Evolutionary conservation across 768 basidiomycete genomes (phyloP).

Genomic region (Leucocoprinus leucothites): DNA sequence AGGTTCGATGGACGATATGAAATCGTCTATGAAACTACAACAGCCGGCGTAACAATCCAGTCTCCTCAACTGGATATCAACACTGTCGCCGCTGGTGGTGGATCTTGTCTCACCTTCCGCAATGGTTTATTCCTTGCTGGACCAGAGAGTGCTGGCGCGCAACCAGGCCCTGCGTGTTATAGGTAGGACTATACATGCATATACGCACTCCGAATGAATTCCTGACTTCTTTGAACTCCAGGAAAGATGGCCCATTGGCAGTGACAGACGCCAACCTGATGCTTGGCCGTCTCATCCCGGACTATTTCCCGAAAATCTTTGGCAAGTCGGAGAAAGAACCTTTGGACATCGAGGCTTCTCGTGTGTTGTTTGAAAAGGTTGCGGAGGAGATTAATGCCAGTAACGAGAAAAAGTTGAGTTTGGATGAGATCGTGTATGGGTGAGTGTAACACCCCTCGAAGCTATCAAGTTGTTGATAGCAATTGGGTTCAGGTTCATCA

Average conservation of each 20-base stretch:
- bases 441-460: conserved; percentile 28
- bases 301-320: conserved; percentile 94
- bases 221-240: conserved; percentile 22
- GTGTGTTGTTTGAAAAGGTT: conserved; percentile 62
- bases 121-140: conserved; percentile 91
- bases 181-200: conserved; percentile 42
- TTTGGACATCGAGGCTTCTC: conserved; percentile 72
- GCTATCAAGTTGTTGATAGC: neutral
- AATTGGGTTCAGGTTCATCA: conserved; percentile 68
- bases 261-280: conserved; percentile 92
- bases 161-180: conserved; percentile 93
- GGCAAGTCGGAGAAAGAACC: conserved; percentile 86
- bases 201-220: neutral
- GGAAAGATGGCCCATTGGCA: conserved; percentile 89
- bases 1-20: conserved; percentile 90
- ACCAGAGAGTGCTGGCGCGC: conserved; percentile 89
- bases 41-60: conserved; percentile 90
- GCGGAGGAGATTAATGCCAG: conserved; percentile 67
- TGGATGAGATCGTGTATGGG: conserved; percentile 92
- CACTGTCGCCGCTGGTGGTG: conserved; percentile 94
- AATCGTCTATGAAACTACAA: conserved; percentile 92
- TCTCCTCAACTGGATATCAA: conserved; percentile 94
- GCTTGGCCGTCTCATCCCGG: conserved; percentile 83
- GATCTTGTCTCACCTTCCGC: conserved; percentile 82
- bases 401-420: conserved; percentile 51